Percentiles rank a stretch among this genome's conserved stretches.
These are phyloP conservation scores for Cymbidium sinense DNA, from an alignment of 106 monocot genomes.

Conservation along the genomic window DNA sequence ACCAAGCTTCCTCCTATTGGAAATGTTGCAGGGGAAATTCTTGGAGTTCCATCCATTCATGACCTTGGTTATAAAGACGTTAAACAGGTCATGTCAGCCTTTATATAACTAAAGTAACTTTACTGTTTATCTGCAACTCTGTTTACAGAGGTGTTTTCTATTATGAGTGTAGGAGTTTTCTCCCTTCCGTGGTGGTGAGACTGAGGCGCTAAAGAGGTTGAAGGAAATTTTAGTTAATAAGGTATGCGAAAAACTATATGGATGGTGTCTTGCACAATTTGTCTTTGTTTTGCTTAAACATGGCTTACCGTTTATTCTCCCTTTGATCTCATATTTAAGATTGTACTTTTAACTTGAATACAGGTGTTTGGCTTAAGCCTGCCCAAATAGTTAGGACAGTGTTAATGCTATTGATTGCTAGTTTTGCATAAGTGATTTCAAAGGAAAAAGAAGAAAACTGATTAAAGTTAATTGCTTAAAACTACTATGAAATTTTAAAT, in stretches of 20 bases:
- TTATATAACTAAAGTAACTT: neutral
- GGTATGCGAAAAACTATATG: conserved; percentile 27
- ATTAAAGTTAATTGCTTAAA: too few relatives aligned
- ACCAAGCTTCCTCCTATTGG: conserved; percentile 70
- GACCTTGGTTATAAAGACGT: conserved; percentile 74
- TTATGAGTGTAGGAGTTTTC: conserved; percentile 53
- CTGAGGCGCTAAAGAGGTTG: conserved; percentile 77
- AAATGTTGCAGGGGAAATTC: conserved; percentile 35
- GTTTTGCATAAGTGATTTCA: neutral
- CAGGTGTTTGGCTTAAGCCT: neutral
- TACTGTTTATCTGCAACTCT: neutral
- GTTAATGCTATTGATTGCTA: neutral
- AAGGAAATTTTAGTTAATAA: conserved; percentile 46
- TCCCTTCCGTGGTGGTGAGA: conserved; percentile 75
- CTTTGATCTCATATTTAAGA: neutral
- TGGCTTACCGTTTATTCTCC: neutral
- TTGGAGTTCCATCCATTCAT: conserved; percentile 48
- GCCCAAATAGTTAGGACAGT: neutral
- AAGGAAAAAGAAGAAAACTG: too few relatives aligned
- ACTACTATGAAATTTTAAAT: too few relatives aligned
- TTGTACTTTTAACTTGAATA: neutral
- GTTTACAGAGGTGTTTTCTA: conserved; percentile 6
- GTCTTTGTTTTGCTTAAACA: neutral
- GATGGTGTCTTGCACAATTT: neutral
- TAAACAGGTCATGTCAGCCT: conserved; percentile 29